Percentiles rank a stretch among this genome's conserved stretches.
Evolutionary conservation across 2,329 filamentous ascomycete genomes (phyloP).

Genomic region (Ceratocystis variospora): DNA sequence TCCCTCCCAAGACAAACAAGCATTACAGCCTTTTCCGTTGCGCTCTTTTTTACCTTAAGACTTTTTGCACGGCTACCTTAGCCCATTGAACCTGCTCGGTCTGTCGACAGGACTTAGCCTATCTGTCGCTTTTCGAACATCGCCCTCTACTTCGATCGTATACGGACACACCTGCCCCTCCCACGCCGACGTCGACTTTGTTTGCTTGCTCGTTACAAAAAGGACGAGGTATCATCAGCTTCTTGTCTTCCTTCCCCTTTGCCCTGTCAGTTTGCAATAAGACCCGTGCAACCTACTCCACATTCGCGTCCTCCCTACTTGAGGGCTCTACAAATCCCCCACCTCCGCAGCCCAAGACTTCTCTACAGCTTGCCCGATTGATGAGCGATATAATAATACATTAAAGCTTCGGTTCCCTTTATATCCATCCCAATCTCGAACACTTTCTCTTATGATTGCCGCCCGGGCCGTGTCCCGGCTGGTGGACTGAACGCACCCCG

Average conservation of each 20-base stretch:
- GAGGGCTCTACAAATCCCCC: background rate
- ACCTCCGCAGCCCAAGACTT: background rate
- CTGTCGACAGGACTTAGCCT: background rate
- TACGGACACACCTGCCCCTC: background rate
- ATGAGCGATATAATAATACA: background rate
- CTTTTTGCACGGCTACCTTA: background rate
- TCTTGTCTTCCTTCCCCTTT: background rate
- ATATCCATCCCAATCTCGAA: background rate
- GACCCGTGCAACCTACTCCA: slow-evolving; percentile 2
- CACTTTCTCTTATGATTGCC: slow-evolving; percentile 19
- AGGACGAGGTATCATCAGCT: background rate
- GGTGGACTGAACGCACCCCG: slow-evolving; percentile 19
- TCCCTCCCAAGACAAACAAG: background rate
- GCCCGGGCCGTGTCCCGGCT: slow-evolving; percentile 19
- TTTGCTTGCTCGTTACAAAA: background rate
- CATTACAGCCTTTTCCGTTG: background rate
- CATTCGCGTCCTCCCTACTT: slow-evolving; percentile 1
- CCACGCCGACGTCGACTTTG: background rate
- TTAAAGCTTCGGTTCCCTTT: background rate
- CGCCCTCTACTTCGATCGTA: background rate
- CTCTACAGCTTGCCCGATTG: background rate
- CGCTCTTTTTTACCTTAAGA: background rate
- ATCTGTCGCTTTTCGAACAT: background rate
- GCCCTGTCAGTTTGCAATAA: background rate
- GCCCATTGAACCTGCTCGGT: background rate